A percentile compares a stretch with the other conserved stretches of the same genome.
These are phyloP conservation scores for Acer negundo DNA, from an alignment of 345 rosid genomes.

Conservation along the genomic window DNA sequence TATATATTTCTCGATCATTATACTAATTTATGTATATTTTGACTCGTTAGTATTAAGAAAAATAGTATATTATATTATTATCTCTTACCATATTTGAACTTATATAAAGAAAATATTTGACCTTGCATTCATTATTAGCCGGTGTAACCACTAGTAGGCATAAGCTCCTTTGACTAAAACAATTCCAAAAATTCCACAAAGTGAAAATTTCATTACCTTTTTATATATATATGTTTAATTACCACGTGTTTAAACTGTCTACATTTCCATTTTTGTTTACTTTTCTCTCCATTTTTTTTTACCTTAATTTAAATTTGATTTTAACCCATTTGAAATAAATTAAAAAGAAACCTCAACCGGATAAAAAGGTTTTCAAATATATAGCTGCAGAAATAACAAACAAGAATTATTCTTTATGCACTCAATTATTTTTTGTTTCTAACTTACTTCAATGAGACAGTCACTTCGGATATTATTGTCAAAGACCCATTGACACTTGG, in stretches of 20 bases:
- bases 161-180: not conserved
- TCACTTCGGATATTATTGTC: not conserved
- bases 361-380: not conserved
- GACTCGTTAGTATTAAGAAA: too few species aligned
- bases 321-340: not conserved
- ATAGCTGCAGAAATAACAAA: not conserved
- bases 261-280: too few species aligned
- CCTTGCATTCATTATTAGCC: not conserved
- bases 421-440: not conserved
- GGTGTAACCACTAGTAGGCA: not conserved
- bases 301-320: not conserved
- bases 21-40: too few species aligned
- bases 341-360: not conserved
- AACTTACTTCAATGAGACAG: too few species aligned
- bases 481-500: too few species aligned
- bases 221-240: too few species aligned
- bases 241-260: not conserved
- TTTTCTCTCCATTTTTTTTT: too few species aligned
- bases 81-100: too few species aligned
- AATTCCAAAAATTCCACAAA: not conserved
- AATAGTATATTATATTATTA: too few species aligned
- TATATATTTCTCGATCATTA: too few species aligned
- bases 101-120: not conserved
- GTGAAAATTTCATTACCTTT: not conserved
- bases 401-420: not conserved